A percentile compares a stretch with the other conserved stretches of the same genome.
Evolutionary conservation across 2,329 filamentous ascomycete genomes (phyloP).

Genomic region (Acarospora socialis): DNA sequence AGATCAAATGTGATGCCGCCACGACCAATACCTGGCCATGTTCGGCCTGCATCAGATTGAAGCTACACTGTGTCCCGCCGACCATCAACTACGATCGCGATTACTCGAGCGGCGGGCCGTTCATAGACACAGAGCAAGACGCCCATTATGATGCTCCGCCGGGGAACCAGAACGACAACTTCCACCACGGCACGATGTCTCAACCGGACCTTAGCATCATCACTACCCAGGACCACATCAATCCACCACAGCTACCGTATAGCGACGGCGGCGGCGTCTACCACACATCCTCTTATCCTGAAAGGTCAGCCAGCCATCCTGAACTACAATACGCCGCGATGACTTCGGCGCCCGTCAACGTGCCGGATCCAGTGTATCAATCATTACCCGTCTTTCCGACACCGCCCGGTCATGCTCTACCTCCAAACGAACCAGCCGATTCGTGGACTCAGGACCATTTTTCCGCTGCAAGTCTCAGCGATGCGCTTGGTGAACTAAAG

Average conservation of each 20-base stretch:
- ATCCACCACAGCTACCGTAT: constrained; percentile 10
- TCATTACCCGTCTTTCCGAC: constrained; percentile 4
- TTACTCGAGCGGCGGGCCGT: constrained; percentile 22
- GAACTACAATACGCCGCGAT: constrained; percentile 10
- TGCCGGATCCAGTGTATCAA: constrained; percentile 6
- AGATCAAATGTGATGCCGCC: constrained; percentile 96
- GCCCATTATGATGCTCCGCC: neutral
- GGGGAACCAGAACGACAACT: constrained; percentile 7
- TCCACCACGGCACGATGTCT: too few species aligned
- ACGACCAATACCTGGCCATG: constrained; percentile 97
- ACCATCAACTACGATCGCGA: constrained; percentile 60
- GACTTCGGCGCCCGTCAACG: constrained; percentile 6
- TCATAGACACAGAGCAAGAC: constrained; percentile 20
- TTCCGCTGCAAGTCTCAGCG: constrained; percentile 56
- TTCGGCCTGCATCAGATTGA: constrained; percentile 80
- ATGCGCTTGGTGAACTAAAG: constrained; percentile 72
- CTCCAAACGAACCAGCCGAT: constrained; percentile 24
- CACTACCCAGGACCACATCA: constrained; percentile 7
- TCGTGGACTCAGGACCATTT: constrained; percentile 50
- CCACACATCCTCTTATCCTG: constrained; percentile 12
- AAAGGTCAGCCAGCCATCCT: constrained; percentile 10
- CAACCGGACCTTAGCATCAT: too few species aligned
- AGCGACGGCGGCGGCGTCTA: constrained; percentile 9
- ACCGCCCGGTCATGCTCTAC: constrained; percentile 2
- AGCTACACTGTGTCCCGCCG: constrained; percentile 83